These are phyloP conservation scores for Mucor indicus DNA, from an alignment of 371 early-diverging fungal genomes.

Conservation along the genomic window DNA sequence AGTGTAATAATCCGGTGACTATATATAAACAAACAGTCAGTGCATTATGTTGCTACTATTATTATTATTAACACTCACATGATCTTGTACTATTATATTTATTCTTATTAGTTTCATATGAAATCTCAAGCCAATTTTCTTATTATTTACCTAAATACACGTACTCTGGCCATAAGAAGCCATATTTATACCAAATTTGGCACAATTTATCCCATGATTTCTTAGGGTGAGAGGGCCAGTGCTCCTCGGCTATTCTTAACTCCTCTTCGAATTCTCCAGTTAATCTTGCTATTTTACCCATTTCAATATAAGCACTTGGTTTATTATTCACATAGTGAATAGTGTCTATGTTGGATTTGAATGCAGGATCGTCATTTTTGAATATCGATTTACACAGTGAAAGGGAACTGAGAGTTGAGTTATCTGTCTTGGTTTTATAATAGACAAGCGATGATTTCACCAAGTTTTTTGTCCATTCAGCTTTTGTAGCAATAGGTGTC, in stretches of 20 bases:
- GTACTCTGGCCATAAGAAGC: constrained; percentile 15
- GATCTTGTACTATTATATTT: constrained; percentile 1
- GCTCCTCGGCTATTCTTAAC: constrained; percentile 2
- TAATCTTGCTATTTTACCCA: constrained; percentile 6
- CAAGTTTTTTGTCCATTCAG: constrained; percentile 11
- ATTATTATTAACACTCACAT: no score
- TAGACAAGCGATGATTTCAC: no score
- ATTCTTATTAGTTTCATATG: neutral
- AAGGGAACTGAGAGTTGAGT: constrained; percentile 2
- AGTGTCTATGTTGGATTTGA: neutral
- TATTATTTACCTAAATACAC: constrained; percentile 1
- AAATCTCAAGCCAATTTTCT: neutral
- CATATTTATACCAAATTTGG: constrained; percentile 10
- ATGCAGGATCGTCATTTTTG: neutral
- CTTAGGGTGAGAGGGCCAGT: constrained; percentile 10
- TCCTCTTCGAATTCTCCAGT: constrained; percentile 7
- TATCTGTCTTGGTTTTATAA: no score
- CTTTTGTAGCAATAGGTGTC: neutral
- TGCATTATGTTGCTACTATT: no score
- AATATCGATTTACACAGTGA: constrained; percentile 2
- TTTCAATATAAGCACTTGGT: neutral
- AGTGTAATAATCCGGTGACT: neutral
- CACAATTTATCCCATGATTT: constrained; percentile 10
- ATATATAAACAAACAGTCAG: neutral
- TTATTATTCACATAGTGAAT: neutral